Percentiles rank a stretch among this genome's conserved stretches.
Conservation (phyloP, 306 rosid species). For the Glycyrrhiza uralensis region DNA sequence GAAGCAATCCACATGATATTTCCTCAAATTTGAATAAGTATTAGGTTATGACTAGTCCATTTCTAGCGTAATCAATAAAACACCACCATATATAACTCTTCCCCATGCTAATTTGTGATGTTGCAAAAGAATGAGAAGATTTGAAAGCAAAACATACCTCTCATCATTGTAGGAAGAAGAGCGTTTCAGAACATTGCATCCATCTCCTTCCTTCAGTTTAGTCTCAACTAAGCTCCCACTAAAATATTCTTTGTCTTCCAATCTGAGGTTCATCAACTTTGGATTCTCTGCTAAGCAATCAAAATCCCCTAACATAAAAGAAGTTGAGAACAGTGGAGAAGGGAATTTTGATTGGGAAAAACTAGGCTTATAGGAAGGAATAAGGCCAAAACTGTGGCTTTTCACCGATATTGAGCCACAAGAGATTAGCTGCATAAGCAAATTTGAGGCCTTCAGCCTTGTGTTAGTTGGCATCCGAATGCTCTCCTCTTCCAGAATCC, state of each 20-base stretch:
- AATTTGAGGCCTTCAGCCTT: conserved; percentile 72
- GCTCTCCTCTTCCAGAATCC: conserved; percentile 77
- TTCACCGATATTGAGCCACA: conserved; percentile 97
- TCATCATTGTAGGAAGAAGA: conserved; percentile 90
- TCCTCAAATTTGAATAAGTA: conserved; percentile 9
- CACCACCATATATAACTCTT: not conserved
- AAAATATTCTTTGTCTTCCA: conserved; percentile 93
- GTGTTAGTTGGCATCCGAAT: conserved; percentile 60
- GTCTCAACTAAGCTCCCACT: conserved; percentile 95
- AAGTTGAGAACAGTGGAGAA: conserved; percentile 73
- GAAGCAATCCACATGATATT: not conserved
- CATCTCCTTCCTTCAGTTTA: conserved; percentile 60
- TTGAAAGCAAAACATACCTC: conserved; percentile 49
- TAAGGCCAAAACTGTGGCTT: conserved; percentile 84
- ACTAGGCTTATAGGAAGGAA: conserved; percentile 80
- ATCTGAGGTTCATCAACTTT: conserved; percentile 63
- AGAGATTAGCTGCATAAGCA: conserved; percentile 89
- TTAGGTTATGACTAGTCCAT: not conserved
- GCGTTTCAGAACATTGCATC: conserved; percentile 62
- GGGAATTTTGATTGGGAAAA: conserved; percentile 77
- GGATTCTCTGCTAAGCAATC: conserved; percentile 80
- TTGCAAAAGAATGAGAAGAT: conserved; percentile 2
- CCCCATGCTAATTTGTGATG: not conserved
- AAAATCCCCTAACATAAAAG: conserved; percentile 72
- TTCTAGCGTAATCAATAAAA: not conserved